Base-by-base conservation (phyloP, 257 asterid species). In the Perilla frutescens region DNA sequence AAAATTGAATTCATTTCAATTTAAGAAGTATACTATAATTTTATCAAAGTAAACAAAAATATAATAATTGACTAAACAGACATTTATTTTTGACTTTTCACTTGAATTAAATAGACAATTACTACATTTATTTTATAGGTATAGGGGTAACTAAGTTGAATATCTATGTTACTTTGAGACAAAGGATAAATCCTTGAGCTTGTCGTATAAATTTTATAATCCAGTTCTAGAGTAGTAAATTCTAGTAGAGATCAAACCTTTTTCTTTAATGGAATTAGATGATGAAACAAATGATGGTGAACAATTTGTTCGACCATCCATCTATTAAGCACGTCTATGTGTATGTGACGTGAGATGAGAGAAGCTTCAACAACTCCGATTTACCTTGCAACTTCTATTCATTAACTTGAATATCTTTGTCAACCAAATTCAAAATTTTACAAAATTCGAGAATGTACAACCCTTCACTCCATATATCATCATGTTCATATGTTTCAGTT, bases 391-490 rank as follows among this genome's bases (percentile, higher is more conserved):
- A n/a, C n/a, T n/a, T n/a, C n/a, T n/a, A n/a, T n/a, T n/a, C n/a
- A n/a, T n/a, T n/a, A 55, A 69, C 44, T 7, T 12, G 10, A 6
- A 7, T 1, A 40, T 34, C 61, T 3, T 14, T 14, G 51, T 11
- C 43, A 7, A 31, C 7, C 72, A 14, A 55, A 47, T 48, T 13
- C 57, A 50, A 62, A 48, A 41, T 72, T 62, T 65, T 8, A 67
- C 12, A 43, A 54, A 65, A 8, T 71, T 77, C 70, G 56, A 81
- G 54, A 62, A 74, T 36, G 62, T 60, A 74, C 68, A 74, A 15
- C 11, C 85, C 85, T 48, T 66, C 50, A 51, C 58, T 49, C 85
- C 85, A 77, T 12, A 77, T 6, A 70, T 81, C 76, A 58, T 77
- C 85, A 41, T 77, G 58, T 13, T 64, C 9, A 20, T 20, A 20